A percentile compares a stretch with the other conserved stretches of the same genome.
Evolutionary conservation across 345 rosid species (phyloP).

Genomic region (Lepidium africanum): DNA sequence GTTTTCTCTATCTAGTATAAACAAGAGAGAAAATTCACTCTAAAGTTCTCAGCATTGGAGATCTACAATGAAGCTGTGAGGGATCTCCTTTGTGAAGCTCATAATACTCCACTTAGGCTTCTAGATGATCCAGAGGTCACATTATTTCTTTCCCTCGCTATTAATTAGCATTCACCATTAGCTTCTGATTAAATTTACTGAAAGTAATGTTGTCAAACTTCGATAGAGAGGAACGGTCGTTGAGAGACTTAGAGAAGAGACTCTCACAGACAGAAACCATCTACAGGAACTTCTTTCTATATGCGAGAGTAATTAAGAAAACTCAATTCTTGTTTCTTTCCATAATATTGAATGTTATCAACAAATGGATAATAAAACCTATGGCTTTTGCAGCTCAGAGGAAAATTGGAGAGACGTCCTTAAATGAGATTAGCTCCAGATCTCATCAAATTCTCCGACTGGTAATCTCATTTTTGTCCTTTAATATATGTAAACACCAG

Average conservation of each 20-base stretch:
- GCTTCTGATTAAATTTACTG: not conserved
- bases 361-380: not conserved
- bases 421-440: slow-evolving; percentile 83
- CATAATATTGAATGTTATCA: not conserved
- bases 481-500: not conserved
- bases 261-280: slow-evolving; percentile 47
- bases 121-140: slow-evolving; percentile 90
- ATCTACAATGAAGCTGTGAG: slow-evolving; percentile 86
- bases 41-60: slow-evolving; percentile 88
- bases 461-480: slow-evolving; percentile 30
- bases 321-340: not conserved
- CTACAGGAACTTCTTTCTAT: slow-evolving; percentile 58
- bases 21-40: slow-evolving; percentile 51
- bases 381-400: slow-evolving; percentile 56
- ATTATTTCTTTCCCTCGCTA: not conserved
- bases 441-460: slow-evolving; percentile 85
- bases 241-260: slow-evolving; percentile 71
- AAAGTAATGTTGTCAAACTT: not conserved
- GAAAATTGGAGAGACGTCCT: slow-evolving; percentile 74
- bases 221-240: slow-evolving; percentile 78
- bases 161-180: not conserved
- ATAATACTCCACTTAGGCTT: slow-evolving; percentile 52
- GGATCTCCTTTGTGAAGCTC: slow-evolving; percentile 69
- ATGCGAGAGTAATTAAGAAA: slow-evolving; percentile 51
- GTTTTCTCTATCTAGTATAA: slow-evolving; percentile 43